phyloP scores from a whole-genome alignment of 768 basidiomycete genomes.

The Tricholoma bakamatsutake region DNA sequence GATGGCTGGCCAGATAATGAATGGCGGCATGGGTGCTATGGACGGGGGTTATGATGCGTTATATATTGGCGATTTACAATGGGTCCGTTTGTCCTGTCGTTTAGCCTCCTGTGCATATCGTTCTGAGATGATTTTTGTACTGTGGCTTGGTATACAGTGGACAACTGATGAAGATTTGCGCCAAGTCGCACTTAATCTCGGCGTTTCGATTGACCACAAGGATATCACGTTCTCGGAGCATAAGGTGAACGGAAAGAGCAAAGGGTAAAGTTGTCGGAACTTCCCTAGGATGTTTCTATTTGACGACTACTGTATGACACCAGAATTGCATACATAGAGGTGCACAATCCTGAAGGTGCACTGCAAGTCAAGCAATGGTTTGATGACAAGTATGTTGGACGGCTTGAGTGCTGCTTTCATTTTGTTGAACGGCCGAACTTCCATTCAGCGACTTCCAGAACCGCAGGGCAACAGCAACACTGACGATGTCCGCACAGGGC shows the following conservation, averaged over 20 bases:
- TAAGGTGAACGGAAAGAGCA: slow-evolving; percentile 98
- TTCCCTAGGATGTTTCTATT: not conserved
- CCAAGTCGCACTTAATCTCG: slow-evolving; percentile 62
- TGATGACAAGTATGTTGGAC: slow-evolving; percentile 63
- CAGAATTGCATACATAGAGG: slow-evolving; percentile 87
- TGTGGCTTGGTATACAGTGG: slow-evolving; percentile 55
- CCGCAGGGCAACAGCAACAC: slow-evolving; percentile 66
- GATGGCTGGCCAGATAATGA: slow-evolving; percentile 22
- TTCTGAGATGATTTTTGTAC: slow-evolving; percentile 27
- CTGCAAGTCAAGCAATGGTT: slow-evolving; percentile 74
- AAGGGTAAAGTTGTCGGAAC: slow-evolving; percentile 64
- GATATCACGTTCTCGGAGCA: slow-evolving; percentile 98
- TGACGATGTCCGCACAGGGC: slow-evolving; percentile 68
- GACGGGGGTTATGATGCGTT: slow-evolving; percentile 56
- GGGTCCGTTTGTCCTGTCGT: slow-evolving; percentile 63
- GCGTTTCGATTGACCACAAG: slow-evolving; percentile 69
- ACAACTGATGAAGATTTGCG: slow-evolving; percentile 94
- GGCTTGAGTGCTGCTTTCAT: not conserved
- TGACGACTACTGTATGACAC: not conserved
- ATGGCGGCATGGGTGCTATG: slow-evolving; percentile 26
- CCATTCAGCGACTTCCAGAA: slow-evolving; percentile 76
- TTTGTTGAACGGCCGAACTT: slow-evolving; percentile 5
- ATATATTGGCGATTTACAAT: slow-evolving; percentile 90
- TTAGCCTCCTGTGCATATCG: slow-evolving; percentile 23
- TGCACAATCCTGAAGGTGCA: slow-evolving; percentile 62